Conservation (phyloP, 305 asterid species). For the Lippia alba region DNA sequence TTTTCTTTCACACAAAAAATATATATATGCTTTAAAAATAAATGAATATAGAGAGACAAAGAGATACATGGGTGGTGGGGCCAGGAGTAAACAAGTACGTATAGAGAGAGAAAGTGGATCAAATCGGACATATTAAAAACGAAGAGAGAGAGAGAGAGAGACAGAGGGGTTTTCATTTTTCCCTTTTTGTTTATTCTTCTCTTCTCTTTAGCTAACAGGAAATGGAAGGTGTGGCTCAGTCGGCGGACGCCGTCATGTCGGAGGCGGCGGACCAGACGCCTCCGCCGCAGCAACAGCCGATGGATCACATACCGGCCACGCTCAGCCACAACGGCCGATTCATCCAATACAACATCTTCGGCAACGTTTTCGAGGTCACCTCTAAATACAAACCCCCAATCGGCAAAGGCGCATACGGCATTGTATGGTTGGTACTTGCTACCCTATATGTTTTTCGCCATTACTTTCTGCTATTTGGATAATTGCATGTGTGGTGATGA, state of each 20-base stretch:
- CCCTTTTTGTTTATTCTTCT: conserved; percentile 7
- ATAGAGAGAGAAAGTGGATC: background rate
- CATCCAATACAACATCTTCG: conserved; percentile 87
- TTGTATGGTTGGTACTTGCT: conserved; percentile 89
- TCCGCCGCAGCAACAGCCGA: conserved; percentile 45
- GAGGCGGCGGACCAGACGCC: conserved; percentile 63
- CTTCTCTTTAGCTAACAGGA: conserved; percentile 30
- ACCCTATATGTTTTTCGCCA: conserved; percentile 19
- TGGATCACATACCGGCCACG: conserved; percentile 76
- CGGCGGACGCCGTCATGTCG: conserved; percentile 86
- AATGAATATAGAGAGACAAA: background rate
- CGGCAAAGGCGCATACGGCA: conserved; percentile 98
- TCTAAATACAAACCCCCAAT: conserved; percentile 94
- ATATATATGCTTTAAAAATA: too few relatives aligned
- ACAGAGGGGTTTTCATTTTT: background rate
- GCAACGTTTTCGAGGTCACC: conserved; percentile 94
- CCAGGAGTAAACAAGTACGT: conserved; percentile 1
- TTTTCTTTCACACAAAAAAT: too few relatives aligned
- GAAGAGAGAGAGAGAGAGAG: conserved; percentile 17
- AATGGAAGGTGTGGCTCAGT: conserved; percentile 77
- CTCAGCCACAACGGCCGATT: conserved; percentile 91
- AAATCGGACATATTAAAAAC: conserved; percentile 31
- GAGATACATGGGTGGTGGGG: background rate
- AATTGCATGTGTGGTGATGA: background rate
- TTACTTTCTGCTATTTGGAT: background rate